Evolutionary conservation across 176 grass and related monocot species (phyloP).

Genomic region (Ananas comosus): DNA sequence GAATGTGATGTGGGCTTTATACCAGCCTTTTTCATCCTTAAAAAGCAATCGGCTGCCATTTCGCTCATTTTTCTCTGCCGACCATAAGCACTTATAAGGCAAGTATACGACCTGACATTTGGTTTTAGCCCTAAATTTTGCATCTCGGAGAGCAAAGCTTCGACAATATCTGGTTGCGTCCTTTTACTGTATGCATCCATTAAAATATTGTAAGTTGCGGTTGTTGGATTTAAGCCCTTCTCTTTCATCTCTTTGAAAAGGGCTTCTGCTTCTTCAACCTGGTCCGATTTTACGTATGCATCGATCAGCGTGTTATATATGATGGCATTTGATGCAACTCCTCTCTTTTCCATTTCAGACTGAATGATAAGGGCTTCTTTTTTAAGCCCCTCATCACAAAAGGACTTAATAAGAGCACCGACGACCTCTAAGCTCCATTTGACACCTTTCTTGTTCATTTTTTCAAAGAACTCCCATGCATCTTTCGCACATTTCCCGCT

Average conservation of each 20-base stretch:
- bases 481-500: conserved; percentile 54
- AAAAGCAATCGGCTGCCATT: conserved; percentile 71
- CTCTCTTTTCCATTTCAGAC: conserved; percentile 80
- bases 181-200: conserved; percentile 90
- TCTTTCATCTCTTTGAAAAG: conserved; percentile 78
- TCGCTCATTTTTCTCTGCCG: conserved; percentile 67
- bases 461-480: conserved; percentile 79
- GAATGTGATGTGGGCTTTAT: conserved; percentile 51
- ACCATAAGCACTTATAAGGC: conserved; percentile 72
- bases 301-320: conserved; percentile 69
- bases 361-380: conserved; percentile 84
- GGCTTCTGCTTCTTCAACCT: conserved; percentile 75
- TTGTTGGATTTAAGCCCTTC: conserved; percentile 54
- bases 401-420: conserved; percentile 54
- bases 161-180: conserved; percentile 69
- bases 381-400: conserved; percentile 65
- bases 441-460: conserved; percentile 71
- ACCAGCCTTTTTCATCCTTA: conserved; percentile 63
- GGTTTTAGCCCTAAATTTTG: conserved; percentile 48
- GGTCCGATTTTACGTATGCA: conserved; percentile 53
- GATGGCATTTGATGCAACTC: conserved; percentile 49
- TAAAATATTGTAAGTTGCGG: conserved; percentile 68
- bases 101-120: conserved; percentile 61
- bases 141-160: conserved; percentile 62
- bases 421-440: conserved; percentile 59